Evolutionary conservation across 805 yeast genomes (phyloP).

Genomic region (Myxozyma neotropica): DNA sequence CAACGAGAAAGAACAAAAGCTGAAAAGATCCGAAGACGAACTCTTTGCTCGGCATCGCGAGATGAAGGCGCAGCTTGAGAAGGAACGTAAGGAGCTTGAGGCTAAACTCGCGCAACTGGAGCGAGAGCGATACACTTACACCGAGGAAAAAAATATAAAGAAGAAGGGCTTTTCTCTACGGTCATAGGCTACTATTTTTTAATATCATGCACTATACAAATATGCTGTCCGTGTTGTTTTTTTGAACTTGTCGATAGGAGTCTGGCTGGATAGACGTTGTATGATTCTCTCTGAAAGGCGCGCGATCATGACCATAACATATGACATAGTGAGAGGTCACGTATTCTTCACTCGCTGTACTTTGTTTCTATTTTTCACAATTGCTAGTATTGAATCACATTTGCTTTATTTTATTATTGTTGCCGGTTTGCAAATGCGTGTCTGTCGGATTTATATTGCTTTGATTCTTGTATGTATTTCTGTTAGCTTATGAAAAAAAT

Average conservation of each 20-base stretch:
- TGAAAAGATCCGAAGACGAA: slow-evolving; percentile 96
- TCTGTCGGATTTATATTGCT: neutral
- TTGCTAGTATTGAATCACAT: no score
- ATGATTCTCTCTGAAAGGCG: neutral
- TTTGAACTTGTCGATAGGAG: neutral
- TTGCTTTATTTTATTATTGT: neutral
- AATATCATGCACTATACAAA: neutral
- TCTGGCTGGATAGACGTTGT: neutral
- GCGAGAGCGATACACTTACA: slow-evolving; percentile 23
- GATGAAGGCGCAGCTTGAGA: slow-evolving; percentile 90
- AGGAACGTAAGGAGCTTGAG: slow-evolving; percentile 86
- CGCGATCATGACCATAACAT: no score
- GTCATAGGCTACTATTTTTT: slow-evolving; percentile 2
- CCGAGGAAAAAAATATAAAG: slow-evolving; percentile 19
- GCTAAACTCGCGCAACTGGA: slow-evolving; percentile 80
- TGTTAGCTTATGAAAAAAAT: neutral
- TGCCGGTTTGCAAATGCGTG: slow-evolving; percentile 5
- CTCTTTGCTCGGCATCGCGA: slow-evolving; percentile 93
- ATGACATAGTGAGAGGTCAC: no score
- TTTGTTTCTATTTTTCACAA: neutral
- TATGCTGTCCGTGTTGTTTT: neutral
- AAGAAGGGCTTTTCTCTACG: slow-evolving; percentile 34
- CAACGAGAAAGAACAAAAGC: slow-evolving; percentile 92
- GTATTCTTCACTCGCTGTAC: no score
- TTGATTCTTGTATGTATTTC: slow-evolving; percentile 6